Conservation (phyloP, 768 basidiomycete genomes). For the Leucogyrophana mollusca region DNA sequence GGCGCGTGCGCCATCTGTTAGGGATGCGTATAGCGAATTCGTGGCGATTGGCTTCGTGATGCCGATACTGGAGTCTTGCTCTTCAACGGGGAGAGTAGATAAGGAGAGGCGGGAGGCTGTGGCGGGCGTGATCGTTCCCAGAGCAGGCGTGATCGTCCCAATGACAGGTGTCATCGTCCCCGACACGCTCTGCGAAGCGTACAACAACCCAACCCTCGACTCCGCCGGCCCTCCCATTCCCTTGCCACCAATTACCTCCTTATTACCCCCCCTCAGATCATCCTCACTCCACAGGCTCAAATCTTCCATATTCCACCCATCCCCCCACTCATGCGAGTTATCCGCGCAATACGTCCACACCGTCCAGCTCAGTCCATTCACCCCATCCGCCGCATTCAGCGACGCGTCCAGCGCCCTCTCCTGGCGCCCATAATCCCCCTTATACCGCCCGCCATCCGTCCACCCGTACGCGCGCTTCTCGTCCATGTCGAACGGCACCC, state of each 20-base stretch:
- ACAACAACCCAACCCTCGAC: too few species aligned
- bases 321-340: constrained; percentile 85
- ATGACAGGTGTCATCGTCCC: too few species aligned
- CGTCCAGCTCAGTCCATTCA: constrained; percentile 74
- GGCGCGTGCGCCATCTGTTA: constrained; percentile 86
- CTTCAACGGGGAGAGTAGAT: too few species aligned
- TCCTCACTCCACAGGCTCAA: constrained; percentile 84
- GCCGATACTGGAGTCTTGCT: too few species aligned
- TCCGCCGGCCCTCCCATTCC: constrained; percentile 11
- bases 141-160: too few species aligned
- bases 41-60: too few species aligned
- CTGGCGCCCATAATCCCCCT: constrained; percentile 76
- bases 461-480: constrained; percentile 80
- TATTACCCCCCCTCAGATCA: constrained; percentile 45
- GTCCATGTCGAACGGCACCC: constrained; percentile 95
- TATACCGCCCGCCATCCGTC: constrained; percentile 60
- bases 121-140: too few species aligned
- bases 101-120: neutral
- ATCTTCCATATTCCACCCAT: constrained; percentile 97
- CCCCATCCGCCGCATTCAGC: constrained; percentile 74
- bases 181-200: too few species aligned
- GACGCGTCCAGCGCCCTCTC: constrained; percentile 87
- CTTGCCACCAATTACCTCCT: constrained; percentile 16
- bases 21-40: constrained; percentile 65
- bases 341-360: constrained; percentile 89